Evolutionary conservation across 2,329 filamentous ascomycete species (phyloP).

Genomic region (Byssochlamys sp.): DNA sequence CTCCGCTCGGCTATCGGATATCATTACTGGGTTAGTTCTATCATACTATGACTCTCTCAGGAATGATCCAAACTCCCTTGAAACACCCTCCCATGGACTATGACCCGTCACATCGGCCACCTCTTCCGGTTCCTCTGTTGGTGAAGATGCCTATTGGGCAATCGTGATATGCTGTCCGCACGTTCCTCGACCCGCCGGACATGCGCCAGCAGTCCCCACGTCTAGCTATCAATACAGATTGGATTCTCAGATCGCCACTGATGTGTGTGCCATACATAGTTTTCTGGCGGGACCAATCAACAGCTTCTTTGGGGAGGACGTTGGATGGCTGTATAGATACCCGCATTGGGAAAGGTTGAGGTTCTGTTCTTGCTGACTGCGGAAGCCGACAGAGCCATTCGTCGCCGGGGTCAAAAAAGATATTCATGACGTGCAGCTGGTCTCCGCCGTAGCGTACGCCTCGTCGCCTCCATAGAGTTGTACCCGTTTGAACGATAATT

Average conservation of each 20-base stretch:
- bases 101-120: background rate
- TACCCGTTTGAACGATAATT: background rate
- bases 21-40: background rate
- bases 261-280: background rate
- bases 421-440: background rate
- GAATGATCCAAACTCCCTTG: background rate
- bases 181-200: background rate
- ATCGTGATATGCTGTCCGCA: background rate
- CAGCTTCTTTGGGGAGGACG: background rate
- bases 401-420: background rate
- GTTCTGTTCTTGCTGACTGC: background rate
- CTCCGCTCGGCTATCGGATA: background rate
- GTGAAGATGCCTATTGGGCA: background rate
- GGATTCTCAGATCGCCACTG: background rate
- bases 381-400: background rate
- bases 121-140: background rate
- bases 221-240: background rate
- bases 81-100: background rate
- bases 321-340: background rate
- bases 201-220: background rate
- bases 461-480: background rate
- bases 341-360: background rate
- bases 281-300: background rate
- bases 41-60: background rate
- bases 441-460: background rate